Conservation (phyloP, 352 stramenopile genomes). For the Phytophthora cajani region DNA sequence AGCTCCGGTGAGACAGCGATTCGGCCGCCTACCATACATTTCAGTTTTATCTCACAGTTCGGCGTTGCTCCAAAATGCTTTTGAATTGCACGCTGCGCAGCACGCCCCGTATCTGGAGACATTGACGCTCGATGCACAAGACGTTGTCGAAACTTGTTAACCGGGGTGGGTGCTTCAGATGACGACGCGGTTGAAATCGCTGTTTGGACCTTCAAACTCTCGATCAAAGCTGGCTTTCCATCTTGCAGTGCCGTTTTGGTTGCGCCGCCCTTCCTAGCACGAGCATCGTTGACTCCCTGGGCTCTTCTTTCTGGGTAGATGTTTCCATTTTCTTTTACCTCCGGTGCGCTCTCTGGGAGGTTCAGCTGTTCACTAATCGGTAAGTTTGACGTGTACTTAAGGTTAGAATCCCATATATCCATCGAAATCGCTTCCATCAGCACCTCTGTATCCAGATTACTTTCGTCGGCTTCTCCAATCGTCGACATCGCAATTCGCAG, state of each 20-base stretch:
- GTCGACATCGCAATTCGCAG: constrained; percentile 85
- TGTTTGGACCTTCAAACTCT: constrained; percentile 34
- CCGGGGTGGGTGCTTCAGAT: constrained; percentile 23
- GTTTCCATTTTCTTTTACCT: constrained; percentile 13
- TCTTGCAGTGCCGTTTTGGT: not conserved
- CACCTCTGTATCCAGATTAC: constrained; percentile 75
- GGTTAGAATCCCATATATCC: constrained; percentile 84
- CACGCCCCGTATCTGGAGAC: constrained; percentile 58
- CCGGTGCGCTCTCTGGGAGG: constrained; percentile 45
- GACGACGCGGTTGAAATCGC: constrained; percentile 19
- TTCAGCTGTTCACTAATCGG: constrained; percentile 71
- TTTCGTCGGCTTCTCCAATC: constrained; percentile 60
- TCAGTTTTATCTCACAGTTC: constrained; percentile 76
- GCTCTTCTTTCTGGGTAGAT: constrained; percentile 2
- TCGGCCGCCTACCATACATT: constrained; percentile 74
- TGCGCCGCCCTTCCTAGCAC: not conserved
- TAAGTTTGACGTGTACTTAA: constrained; percentile 87
- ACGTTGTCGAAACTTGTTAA: constrained; percentile 32
- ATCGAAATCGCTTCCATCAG: constrained; percentile 87
- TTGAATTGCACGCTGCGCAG: constrained; percentile 68
- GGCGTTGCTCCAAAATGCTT: constrained; percentile 74
- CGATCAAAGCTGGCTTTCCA: constrained; percentile 21
- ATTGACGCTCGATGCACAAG: constrained; percentile 47
- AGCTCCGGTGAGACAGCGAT: constrained; percentile 74
- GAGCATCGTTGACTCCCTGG: not conserved